Evolutionary conservation across 495 filamentous ascomycete genomes (phyloP).

Genomic region (Neurospora sp.): DNA sequence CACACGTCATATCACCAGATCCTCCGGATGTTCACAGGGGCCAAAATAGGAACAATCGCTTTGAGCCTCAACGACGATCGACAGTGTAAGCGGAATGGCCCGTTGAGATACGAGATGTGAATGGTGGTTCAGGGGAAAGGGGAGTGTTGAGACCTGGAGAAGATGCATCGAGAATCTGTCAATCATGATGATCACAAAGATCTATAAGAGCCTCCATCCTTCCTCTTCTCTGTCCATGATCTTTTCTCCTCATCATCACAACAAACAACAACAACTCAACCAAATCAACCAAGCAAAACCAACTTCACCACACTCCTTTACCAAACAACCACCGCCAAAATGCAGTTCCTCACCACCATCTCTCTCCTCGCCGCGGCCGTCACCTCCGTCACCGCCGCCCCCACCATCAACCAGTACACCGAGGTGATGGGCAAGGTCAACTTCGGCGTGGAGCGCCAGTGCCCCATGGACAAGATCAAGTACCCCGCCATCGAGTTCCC

Average conservation of each 20-base stretch:
- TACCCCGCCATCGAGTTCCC: not conserved
- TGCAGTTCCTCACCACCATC: not conserved
- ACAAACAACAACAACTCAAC: not conserved
- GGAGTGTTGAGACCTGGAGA: not conserved
- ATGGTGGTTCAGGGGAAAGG: not conserved
- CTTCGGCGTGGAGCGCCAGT: slow-evolving; percentile 64
- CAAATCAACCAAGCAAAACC: not conserved
- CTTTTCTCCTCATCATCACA: not conserved
- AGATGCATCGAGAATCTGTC: not conserved
- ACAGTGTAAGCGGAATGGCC: not conserved
- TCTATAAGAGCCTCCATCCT: not conserved
- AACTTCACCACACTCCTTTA: not conserved
- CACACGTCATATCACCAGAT: not conserved
- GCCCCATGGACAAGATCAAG: slow-evolving; percentile 42
- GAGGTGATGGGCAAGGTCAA: slow-evolving; percentile 40
- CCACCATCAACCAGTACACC: slow-evolving; percentile 6
- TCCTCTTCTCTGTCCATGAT: not conserved
- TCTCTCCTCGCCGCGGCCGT: not conserved
- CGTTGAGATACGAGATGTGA: not conserved
- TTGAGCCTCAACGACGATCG: not conserved
- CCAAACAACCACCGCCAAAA: not conserved
- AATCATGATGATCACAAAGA: not conserved
- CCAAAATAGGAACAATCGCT: not conserved
- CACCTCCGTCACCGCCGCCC: not conserved
- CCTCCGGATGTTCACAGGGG: not conserved